phyloP scores from a whole-genome alignment of 1,139 yeast genomes.

The Debaryomyces coudertii region DNA sequence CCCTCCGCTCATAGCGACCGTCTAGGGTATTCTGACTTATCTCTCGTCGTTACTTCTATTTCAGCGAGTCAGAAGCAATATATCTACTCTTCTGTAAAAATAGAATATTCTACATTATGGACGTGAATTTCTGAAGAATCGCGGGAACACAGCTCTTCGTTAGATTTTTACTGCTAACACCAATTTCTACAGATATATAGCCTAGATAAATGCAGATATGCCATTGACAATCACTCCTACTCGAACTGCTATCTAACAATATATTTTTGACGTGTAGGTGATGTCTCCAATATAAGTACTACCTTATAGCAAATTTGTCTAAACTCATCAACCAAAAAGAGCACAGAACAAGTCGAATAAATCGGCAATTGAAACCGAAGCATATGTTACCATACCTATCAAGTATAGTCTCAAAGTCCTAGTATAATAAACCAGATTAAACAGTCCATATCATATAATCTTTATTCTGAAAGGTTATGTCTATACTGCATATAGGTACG shows the following conservation, averaged over 20 bases:
- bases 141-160: not conserved
- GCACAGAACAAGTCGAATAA: too few species aligned
- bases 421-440: too few species aligned
- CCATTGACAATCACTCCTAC: not conserved
- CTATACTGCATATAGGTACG: not conserved
- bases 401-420: too few species aligned
- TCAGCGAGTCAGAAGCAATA: not conserved
- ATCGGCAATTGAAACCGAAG: too few species aligned
- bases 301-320: too few species aligned
- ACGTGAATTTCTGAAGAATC: not conserved
- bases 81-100: not conserved
- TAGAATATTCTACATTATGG: not conserved
- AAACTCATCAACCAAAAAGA: too few species aligned
- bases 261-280: too few species aligned
- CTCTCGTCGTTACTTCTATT: not conserved
- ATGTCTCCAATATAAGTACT: too few species aligned
- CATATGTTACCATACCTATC: too few species aligned
- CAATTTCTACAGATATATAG: not conserved
- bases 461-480: not conserved
- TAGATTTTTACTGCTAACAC: not conserved
- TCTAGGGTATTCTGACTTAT: not conserved
- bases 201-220: not conserved
- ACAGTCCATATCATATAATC: too few species aligned
- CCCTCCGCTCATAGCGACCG: constrained; percentile 10
- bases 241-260: too few species aligned